Evolutionary conservation across 1,284 basidiomycete species (phyloP).

Genomic region (Lentinula novae-zelandiae): DNA sequence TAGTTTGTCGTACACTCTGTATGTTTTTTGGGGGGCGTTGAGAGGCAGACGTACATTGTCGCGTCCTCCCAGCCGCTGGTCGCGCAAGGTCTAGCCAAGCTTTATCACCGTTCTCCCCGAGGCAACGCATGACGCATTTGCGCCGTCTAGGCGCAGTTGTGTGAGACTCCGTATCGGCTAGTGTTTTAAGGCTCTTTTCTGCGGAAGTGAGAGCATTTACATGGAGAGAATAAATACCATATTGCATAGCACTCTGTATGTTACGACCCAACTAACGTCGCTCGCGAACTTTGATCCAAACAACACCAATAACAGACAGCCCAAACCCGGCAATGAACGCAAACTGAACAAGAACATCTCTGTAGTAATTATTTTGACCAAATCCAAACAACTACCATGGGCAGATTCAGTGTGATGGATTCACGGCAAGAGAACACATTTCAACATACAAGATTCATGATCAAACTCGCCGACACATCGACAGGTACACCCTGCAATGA

Average conservation of each 20-base stretch:
- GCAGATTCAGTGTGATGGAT: neutral
- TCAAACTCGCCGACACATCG: slow-evolving; percentile 70
- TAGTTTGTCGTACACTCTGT: too few species aligned
- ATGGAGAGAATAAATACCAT: neutral
- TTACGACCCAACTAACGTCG: slow-evolving; percentile 2
- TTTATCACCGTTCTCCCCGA: too few species aligned
- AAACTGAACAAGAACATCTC: slow-evolving; percentile 82
- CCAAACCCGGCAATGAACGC: slow-evolving; percentile 80
- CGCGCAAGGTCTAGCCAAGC: too few species aligned
- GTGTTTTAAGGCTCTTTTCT: neutral
- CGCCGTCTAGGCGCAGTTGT: too few species aligned
- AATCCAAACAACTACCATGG: slow-evolving; percentile 76
- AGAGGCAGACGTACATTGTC: too few species aligned
- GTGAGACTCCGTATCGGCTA: too few species aligned
- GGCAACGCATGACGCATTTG: too few species aligned
- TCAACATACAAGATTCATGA: slow-evolving; percentile 71
- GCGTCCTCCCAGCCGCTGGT: too few species aligned
- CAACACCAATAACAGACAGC: slow-evolving; percentile 61
- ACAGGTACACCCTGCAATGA: slow-evolving; percentile 78
- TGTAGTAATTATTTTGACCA: slow-evolving; percentile 69
- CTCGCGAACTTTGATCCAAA: slow-evolving; percentile 75
- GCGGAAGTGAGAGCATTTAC: too few species aligned
- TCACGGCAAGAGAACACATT: neutral
- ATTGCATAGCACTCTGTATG: neutral
- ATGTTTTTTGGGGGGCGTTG: too few species aligned